Base-by-base conservation (phyloP, 1,284 basidiomycete species). In the Fistulinella staudtii region DNA sequence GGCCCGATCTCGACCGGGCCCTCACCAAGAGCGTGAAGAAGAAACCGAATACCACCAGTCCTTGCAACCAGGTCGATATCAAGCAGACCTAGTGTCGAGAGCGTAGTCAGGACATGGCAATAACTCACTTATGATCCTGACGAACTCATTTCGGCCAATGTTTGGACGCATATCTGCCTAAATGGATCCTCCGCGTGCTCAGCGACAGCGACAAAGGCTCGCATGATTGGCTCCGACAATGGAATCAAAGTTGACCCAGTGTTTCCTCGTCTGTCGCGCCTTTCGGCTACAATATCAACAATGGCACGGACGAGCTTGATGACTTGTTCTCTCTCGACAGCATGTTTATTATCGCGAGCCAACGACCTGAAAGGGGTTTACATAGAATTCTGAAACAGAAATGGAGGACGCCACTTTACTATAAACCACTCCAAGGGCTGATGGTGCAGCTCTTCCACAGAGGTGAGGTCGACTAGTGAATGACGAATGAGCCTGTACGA, bases 181-280 rank as follows among this genome's bases (percentile, higher is more conserved):
- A 99, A 86, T 1, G 89, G 85, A 60, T 99, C 96, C 50, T 99
- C 95, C 5, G 80, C 73, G 47, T 94, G 89, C 61, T 99, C 94
- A 0, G 93, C 92, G 5, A 95, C 80, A n/a, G 93, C 88, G 38
- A 97, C 84, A 9, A 99, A 69, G 3, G 91, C 86, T 25, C 96
- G 81, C 68, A 95, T 81, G 33, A 96, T 74, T 7, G 85, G 75
- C 50, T 91, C 86, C 1, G 86, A 83, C 41, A 88, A 64, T 21
- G 82, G 83, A 8, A 88, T 70, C 3, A 58, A 55, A 10, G 69
- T 73, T 9, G 68, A 64, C 11, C 72, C 73, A 3, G 71, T 68
- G 23, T 71, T 64, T 17, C 66, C 64, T 17, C 69, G 68, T 40
- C 72, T 65, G 41, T 78, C 73, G 27, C 69, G 71, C 28, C 60